Evolutionary conservation across 805 yeast genomes (phyloP).

Genomic region (Metschnikowia sp.): DNA sequence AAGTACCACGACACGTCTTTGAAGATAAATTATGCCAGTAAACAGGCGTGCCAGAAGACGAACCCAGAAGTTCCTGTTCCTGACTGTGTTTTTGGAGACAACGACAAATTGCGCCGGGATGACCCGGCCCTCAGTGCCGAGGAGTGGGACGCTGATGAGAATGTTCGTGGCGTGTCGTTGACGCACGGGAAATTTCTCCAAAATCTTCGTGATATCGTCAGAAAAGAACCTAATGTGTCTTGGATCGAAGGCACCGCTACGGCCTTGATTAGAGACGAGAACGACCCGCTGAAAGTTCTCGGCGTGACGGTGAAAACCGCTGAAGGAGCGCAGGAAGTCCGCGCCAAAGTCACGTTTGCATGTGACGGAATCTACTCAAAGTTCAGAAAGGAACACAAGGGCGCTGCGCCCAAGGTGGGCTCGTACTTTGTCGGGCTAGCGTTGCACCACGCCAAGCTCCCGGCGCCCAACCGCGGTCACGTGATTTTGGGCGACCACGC

Average conservation of each 20-base stretch:
- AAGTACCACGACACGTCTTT: constrained; percentile 59
- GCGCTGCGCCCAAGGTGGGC: constrained; percentile 62
- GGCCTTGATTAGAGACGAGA: constrained; percentile 52
- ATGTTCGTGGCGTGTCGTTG: constrained; percentile 76
- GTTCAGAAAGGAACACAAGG: constrained; percentile 72
- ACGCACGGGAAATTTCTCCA: constrained; percentile 87
- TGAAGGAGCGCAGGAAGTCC: constrained; percentile 33
- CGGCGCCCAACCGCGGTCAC: constrained; percentile 78
- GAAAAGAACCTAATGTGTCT: constrained; percentile 68
- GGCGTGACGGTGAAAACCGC: constrained; percentile 68
- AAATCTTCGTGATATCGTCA: constrained; percentile 71
- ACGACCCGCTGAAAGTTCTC: constrained; percentile 48
- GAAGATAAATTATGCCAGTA: constrained; percentile 68
- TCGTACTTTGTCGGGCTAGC: constrained; percentile 88
- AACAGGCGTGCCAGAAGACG: constrained; percentile 41
- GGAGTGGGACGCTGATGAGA: constrained; percentile 58
- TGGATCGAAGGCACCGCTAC: constrained; percentile 82
- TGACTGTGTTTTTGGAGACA: constrained; percentile 53
- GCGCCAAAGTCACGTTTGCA: constrained; percentile 65
- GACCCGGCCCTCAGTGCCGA: constrained; percentile 40
- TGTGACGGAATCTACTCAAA: constrained; percentile 96
- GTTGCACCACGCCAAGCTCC: constrained; percentile 70
- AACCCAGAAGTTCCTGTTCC: constrained; percentile 48
- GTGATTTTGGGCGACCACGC: constrained; percentile 83
- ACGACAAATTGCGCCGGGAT: constrained; percentile 50